Base-by-base conservation (phyloP, 2,329 filamentous ascomycete species). In the Beauveria medogensis region DNA sequence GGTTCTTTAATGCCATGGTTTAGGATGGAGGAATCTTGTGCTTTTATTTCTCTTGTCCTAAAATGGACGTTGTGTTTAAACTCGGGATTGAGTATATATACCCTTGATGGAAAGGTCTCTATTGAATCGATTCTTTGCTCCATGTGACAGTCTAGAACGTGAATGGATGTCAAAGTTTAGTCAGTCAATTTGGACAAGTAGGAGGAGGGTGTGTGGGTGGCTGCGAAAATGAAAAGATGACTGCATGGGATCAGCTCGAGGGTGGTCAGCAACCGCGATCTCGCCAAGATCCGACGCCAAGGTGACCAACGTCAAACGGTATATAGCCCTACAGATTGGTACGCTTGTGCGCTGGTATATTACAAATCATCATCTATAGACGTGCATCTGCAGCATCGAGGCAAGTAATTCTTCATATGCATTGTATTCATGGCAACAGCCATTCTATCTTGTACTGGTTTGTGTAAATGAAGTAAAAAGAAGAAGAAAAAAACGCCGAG, bases 371-470 rank as follows among this genome's bases (percentile, higher is more conserved):
- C 30, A 12, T 34, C 30, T 5, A 14, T 37, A 37, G 34, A 5
- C 34, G 5, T 14, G 12, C 9, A 9, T 24, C 28, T 28, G 28
- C 28, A 4, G 1, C 50, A 53, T 53, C 1, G 22, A 26, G 12
- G 20, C 20, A 16, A 7, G 8, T 44, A 30, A 28, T 10, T 37
- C n/a, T 40, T 56, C 47, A 57, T 58, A 14, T 46, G 26, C 34
- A 46, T 40, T 55, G 47, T 55, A 61, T 61, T 55, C 30, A 61
- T 61, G 59, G 56, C 56, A 53, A 26, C 12, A 24, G 48, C 48
- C 56, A 59, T 59, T 59, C 56, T 59, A 59, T 59, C 56, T 59
- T 52, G 56, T 40, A 59, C 48, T 54, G 18, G 24, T 43, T 43
- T 20, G 55, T 58, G 60, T 59, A 62, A 62, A 62, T 52, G 55